Percentiles rank a stretch among this genome's conserved stretches.
Evolutionary conservation across 192 early-diverging fungal species (phyloP).

Genomic region (Podila clonocystis): DNA sequence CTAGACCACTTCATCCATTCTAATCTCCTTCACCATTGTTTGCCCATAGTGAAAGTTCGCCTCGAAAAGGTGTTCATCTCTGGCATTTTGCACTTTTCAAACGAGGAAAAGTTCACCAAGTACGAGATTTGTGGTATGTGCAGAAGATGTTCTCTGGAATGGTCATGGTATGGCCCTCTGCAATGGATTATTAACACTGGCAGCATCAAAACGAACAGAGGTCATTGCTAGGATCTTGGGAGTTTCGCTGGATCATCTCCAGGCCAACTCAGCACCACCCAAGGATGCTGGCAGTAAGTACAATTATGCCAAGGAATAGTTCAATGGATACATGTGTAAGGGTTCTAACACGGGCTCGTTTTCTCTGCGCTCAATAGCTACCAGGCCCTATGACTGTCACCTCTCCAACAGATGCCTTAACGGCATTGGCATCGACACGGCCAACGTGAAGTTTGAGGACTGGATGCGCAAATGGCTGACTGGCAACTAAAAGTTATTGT

Average conservation of each 20-base stretch:
- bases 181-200: background rate
- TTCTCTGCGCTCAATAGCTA: constrained; percentile 49
- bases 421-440: constrained; percentile 62
- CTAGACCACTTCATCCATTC: no score
- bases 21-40: background rate
- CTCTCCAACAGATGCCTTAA: constrained; percentile 69
- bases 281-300: constrained; percentile 38
- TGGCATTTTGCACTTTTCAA: constrained; percentile 73
- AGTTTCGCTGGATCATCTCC: constrained; percentile 60
- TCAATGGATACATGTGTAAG: background rate
- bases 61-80: constrained; percentile 50
- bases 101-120: constrained; percentile 69
- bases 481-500: background rate
- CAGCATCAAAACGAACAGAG: constrained; percentile 34
- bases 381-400: constrained; percentile 70
- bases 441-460: constrained; percentile 58
- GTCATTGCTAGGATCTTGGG: constrained; percentile 60
- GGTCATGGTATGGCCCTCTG: background rate
- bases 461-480: constrained; percentile 59
- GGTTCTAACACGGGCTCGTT: background rate
- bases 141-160: background rate
- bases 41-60: constrained; percentile 43
- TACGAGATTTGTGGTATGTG: constrained; percentile 74
- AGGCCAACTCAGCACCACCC: constrained; percentile 43
- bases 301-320: background rate